phyloP scores from a whole-genome alignment of 768 basidiomycete species.

The Glaciozyma martinii region DNA sequence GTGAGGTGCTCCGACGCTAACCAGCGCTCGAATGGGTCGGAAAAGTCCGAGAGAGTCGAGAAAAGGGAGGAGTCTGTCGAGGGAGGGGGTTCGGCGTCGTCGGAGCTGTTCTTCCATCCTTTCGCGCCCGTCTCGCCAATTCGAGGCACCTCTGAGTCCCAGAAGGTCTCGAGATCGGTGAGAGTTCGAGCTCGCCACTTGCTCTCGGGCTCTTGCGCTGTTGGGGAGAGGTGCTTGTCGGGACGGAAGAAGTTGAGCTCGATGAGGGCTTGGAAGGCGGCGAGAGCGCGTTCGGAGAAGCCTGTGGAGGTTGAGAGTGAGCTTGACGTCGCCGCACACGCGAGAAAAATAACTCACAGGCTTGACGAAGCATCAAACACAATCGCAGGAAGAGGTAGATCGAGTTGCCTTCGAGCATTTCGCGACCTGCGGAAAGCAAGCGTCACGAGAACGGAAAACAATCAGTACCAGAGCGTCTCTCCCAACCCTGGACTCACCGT shows the following conservation, averaged over 20 bases:
- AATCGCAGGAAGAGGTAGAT: conserved; percentile 41
- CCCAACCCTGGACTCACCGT: conserved; percentile 15
- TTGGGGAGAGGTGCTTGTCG: conserved; percentile 9
- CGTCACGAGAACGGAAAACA: not conserved
- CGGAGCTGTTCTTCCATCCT: conserved; percentile 37
- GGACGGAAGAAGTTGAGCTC: conserved; percentile 42
- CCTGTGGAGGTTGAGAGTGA: conserved; percentile 29
- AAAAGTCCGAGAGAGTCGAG: not conserved
- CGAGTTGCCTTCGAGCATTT: conserved; percentile 38
- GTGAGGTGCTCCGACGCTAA: conserved; percentile 32
- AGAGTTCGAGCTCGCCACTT: conserved; percentile 28
- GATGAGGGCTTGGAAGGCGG: conserved; percentile 41
- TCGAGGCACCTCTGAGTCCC: conserved; percentile 41
- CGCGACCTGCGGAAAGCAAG: conserved; percentile 20
- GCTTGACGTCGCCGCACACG: not conserved
- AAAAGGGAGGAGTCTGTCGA: not conserved
- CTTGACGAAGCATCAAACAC: conserved; percentile 39
- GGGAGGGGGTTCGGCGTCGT: conserved; percentile 9
- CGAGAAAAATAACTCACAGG: conserved; percentile 35
- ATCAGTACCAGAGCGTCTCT: conserved; percentile 7
- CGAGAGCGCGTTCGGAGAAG: conserved; percentile 40
- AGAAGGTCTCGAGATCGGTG: conserved; percentile 39
- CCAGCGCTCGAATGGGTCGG: conserved; percentile 38
- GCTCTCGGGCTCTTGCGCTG: not conserved
- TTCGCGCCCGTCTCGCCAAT: conserved; percentile 39